These are phyloP conservation scores for Bocquillonia castaneifolia DNA, from an alignment of 441 rosid species.

Conservation along the genomic window DNA sequence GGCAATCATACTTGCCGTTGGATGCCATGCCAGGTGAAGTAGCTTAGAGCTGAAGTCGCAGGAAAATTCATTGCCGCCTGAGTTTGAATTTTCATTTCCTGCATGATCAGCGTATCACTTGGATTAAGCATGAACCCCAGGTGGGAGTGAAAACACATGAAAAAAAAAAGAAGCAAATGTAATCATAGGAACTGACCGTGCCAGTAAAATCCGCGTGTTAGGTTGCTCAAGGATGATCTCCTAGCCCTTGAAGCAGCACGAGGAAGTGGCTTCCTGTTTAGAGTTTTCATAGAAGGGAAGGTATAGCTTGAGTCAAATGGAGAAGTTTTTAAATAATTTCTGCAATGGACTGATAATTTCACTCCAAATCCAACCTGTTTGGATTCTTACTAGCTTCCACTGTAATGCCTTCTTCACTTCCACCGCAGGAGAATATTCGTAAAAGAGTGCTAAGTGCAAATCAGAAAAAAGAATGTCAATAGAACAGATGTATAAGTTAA, in stretches of 20 bases:
- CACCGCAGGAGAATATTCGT: conserved; percentile 51
- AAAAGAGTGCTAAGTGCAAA: conserved; percentile 45
- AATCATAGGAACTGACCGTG: conserved; percentile 34
- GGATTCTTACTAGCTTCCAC: conserved; percentile 52
- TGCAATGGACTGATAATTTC: neutral
- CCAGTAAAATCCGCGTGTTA: conserved; percentile 49
- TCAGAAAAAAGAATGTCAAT: conserved; percentile 20
- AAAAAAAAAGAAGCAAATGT: conserved; percentile 6
- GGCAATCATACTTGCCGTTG: conserved; percentile 47
- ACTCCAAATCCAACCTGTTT: conserved; percentile 35
- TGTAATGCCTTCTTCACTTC: conserved; percentile 44
- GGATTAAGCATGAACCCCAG: neutral
- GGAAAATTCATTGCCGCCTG: conserved; percentile 26
- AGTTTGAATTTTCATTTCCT: conserved; percentile 39
- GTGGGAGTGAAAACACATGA: neutral
- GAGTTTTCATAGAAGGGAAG: neutral
- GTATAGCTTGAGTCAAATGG: neutral
- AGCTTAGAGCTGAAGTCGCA: conserved; percentile 42
- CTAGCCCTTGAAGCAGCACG: conserved; percentile 40
- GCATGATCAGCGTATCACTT: conserved; percentile 4
- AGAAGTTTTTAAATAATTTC: neutral
- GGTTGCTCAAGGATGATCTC: conserved; percentile 56
- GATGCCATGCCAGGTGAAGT: conserved; percentile 64
- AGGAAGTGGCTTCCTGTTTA: conserved; percentile 38
- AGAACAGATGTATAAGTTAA: conserved; percentile 13